Evolutionary conservation across 2,329 filamentous ascomycete species (phyloP), one percentile per base, ranked within the genome.

Genomic region (Neonectria sp.): DNA sequence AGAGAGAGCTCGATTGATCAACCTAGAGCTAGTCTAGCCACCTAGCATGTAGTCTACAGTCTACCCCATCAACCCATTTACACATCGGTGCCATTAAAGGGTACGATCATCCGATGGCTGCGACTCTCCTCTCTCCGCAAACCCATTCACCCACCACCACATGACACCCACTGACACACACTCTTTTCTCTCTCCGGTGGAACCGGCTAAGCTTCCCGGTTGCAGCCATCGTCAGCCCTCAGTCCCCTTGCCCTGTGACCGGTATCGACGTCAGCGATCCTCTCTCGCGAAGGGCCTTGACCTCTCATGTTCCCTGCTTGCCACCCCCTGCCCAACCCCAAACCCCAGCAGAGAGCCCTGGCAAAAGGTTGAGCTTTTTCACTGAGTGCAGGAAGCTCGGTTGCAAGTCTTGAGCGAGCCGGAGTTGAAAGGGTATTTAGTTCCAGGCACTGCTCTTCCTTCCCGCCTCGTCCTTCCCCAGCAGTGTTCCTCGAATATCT

Each of bases 231-330:
- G 27, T 33, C 49, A 33, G 27, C 29, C 17, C 8, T 33, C 17
- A 31, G 8, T 11, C n/a, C 17, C 17, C 49, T 52, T 33, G 51
- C 31, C 51, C 51, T 35, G 31, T 53, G 51, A 33, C 51, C 51
- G n/a, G 29, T 8, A 35, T 24, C 51, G 51, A 48, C 45, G 45
- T 48, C 27, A 48, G 45, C 27, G 51, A 33, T 33, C 31, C 29
- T 53, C n/a, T 15, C n/a, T 31, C 27, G 6, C 27, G 29, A 52
- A 31, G 7, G 13, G 21, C 5, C 40, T 35, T 27, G 56, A 35
- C 56, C 27, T 35, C 25, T 35, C 15, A 27, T 56, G 24, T 56
- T 56, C 53, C 53, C 27, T 56, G 35, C 53, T 43, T 21, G 53
- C 31, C 25, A 29, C 17, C 31, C 21, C 35, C 49, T 13, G 13